A percentile compares a stretch with the other conserved stretches of the same genome.
Conservation (phyloP, 306 rosid species). For the Rosa lucieae region DNA sequence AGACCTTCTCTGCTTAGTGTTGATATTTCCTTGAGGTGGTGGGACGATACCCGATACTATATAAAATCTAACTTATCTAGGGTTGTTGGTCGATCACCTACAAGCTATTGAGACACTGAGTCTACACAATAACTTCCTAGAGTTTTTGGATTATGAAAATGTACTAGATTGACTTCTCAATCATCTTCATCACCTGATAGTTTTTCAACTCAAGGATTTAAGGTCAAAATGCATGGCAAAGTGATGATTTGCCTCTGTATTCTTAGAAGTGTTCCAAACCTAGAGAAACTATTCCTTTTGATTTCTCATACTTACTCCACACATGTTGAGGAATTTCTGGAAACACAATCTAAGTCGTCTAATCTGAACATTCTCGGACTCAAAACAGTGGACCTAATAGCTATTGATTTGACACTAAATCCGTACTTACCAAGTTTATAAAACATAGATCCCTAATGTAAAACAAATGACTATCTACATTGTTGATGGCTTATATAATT, state of each 20-base stretch:
- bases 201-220: constrained; percentile 16
- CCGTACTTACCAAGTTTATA: constrained; percentile 7
- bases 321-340: background rate
- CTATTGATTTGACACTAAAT: background rate
- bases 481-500: too few relatives aligned
- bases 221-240: background rate
- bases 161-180: constrained; percentile 19
- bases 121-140: constrained; percentile 4
- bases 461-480: constrained; percentile 10
- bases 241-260: constrained; percentile 12
- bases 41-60: background rate
- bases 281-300: constrained; percentile 25
- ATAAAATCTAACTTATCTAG: constrained; percentile 16
- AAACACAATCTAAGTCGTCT: background rate
- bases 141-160: constrained; percentile 7
- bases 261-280: constrained; percentile 25
- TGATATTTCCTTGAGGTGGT: constrained; percentile 16
- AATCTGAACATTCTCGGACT: constrained; percentile 11
- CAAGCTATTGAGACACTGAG: constrained; percentile 9
- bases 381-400: constrained; percentile 16
- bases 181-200: constrained; percentile 15
- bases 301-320: background rate
- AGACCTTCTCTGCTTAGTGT: constrained; percentile 16
- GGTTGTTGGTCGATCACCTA: constrained; percentile 14
- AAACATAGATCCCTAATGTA: constrained; percentile 17